Evolutionary conservation across 2,329 filamentous ascomycete species (phyloP), one percentile per base, ranked within the genome.

Genomic region (Colletotrichum navitas): DNA sequence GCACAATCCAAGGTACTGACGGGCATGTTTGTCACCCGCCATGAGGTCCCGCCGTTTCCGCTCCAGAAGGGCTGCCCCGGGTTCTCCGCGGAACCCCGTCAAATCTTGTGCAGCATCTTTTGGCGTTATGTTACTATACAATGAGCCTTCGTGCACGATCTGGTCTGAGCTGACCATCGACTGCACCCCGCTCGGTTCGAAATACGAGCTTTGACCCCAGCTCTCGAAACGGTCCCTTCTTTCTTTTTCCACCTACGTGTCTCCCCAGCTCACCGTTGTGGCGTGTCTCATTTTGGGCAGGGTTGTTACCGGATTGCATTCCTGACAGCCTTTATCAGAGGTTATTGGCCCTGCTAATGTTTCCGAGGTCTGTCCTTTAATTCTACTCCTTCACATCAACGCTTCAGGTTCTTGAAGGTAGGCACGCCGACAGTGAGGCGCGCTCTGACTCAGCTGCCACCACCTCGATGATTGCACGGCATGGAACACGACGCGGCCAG

Each of bases 201-300:
- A 59, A 58, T 52, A 65, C 66, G 66, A 68, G n/a, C 21, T 24
- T 45, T 41, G 51, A 26, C 39, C 32, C 36, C 36, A n/a, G 47
- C 43, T 43, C 24, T 21, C 41, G 12, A 26, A 52, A 52, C 34
- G 47, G 45, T 12, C 5, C 8, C n/a, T 43, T 11, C 14, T 14
- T 62, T 51, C 29, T n/a, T 45, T 29, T 54, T 34, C 18, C 18
- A 14, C 45, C n/a, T 16, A 16, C 18, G 5, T 24, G 29, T 65
- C 52, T 43, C 11, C 18, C 4, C 1, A 43, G 16, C 55, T 18
- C 26, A 36, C 41, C 43, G 61, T 43, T 6, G 47, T 7, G 34
- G 11, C 16, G 36, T 59, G 61, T 58, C 61, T 52, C 61, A 45
- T 36, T 21, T 39, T 54, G 43, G 34, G 45, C 43, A 54, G 41